Evolutionary conservation across 805 yeast species (phyloP).

Genomic region (Soucietia sequanensis): DNA sequence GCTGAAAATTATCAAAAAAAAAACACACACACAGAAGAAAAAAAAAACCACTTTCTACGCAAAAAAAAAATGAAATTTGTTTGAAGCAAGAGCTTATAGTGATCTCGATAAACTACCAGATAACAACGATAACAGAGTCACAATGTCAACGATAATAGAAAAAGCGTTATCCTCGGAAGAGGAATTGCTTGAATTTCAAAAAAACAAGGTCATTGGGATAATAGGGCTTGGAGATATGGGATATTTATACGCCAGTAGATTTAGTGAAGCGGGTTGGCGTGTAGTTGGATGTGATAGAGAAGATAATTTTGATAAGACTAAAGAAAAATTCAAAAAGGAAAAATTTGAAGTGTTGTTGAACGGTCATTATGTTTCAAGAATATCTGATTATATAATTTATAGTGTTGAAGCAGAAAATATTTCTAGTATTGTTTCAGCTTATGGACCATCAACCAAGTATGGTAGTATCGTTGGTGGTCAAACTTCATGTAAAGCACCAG

Average conservation of each 20-base stretch:
- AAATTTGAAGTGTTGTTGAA: constrained; percentile 60
- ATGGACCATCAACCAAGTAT: constrained; percentile 85
- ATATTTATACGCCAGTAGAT: constrained; percentile 71
- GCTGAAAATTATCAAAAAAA: too few relatives aligned
- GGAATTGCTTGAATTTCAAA: too few relatives aligned
- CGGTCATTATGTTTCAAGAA: constrained; percentile 82
- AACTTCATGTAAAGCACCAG: constrained; percentile 92
- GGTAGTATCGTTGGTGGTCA: constrained; percentile 98
- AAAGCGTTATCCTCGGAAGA: too few relatives aligned
- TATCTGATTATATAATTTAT: constrained; percentile 80
- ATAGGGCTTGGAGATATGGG: constrained; percentile 99
- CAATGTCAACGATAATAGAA: too few relatives aligned
- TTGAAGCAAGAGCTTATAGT: too few relatives aligned
- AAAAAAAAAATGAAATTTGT: too few relatives aligned
- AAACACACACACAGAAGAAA: too few relatives aligned
- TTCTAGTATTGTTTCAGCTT: constrained; percentile 62
- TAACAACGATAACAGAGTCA: too few relatives aligned
- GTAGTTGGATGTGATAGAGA: constrained; percentile 88
- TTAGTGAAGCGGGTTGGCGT: constrained; percentile 81
- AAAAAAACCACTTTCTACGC: too few relatives aligned
- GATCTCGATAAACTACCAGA: too few relatives aligned
- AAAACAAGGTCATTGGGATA: constrained; percentile 69
- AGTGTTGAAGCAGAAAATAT: constrained; percentile 92
- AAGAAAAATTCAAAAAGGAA: constrained; percentile 36
- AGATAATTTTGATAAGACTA: constrained; percentile 51